These are phyloP conservation scores for Naganishia friedmannii DNA, from an alignment of 768 basidiomycete genomes.

Conservation along the genomic window DNA sequence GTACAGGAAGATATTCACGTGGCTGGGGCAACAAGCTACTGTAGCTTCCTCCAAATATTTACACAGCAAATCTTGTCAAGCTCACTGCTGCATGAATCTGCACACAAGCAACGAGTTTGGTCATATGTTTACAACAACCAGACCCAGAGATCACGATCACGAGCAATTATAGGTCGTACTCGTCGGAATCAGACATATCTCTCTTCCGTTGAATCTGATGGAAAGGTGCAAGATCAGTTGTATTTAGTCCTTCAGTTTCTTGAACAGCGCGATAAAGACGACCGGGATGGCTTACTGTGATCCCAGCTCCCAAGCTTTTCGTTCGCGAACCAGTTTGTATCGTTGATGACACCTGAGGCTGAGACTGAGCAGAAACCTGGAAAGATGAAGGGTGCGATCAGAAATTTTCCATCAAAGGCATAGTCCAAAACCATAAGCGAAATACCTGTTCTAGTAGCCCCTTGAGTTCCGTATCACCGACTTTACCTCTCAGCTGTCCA, in stretches of 20 bases:
- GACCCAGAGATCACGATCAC: no score
- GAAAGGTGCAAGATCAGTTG: neutral
- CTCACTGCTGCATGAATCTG: no score
- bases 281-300: constrained; percentile 5
- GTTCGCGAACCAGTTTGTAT: constrained; percentile 24
- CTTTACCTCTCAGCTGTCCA: constrained; percentile 49
- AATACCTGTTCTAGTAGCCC: constrained; percentile 48
- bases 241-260: neutral
- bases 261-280: no score
- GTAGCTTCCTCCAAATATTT: no score
- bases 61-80: no score
- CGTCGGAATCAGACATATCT: constrained; percentile 50
- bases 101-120: no score
- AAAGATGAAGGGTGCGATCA: neutral
- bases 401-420: neutral
- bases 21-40: no score
- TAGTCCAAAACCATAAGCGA: neutral
- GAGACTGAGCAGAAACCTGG: constrained; percentile 23
- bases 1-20: no score
- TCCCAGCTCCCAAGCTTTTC: constrained; percentile 23
- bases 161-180: constrained; percentile 47
- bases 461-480: constrained; percentile 49
- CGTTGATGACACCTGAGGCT: constrained; percentile 15
- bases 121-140: no score
- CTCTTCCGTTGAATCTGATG: constrained; percentile 49